phyloP scores from a whole-genome alignment of 352 stramenopile genomes.

The Plasmopara halstedii region DNA sequence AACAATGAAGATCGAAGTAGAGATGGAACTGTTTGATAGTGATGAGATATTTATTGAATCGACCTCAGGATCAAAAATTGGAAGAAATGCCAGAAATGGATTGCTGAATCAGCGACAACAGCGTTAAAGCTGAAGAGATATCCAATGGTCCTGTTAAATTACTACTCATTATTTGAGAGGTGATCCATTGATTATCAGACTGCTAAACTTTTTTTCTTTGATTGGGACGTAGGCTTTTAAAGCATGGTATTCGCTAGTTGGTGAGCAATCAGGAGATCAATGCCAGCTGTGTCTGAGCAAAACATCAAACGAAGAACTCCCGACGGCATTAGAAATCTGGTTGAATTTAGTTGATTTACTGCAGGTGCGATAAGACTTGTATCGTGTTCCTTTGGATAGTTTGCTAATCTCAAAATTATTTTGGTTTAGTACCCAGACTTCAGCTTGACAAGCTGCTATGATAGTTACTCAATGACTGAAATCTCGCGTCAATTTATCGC shows the following conservation, averaged over 20 bases:
- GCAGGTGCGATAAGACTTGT: constrained; percentile 33
- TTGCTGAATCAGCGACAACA: constrained; percentile 50
- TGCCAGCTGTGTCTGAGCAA: constrained; percentile 34
- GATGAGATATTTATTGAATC: not conserved
- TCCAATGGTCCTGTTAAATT: too few relatives aligned
- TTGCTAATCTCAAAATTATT: not conserved
- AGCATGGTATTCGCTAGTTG: constrained; percentile 68
- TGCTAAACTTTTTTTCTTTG: not conserved
- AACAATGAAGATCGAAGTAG: not conserved
- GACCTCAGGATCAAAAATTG: constrained; percentile 52
- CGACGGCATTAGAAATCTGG: constrained; percentile 53
- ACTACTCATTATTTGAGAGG: too few relatives aligned
- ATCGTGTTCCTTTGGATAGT: not conserved
- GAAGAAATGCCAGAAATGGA: constrained; percentile 77
- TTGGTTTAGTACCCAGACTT: constrained; percentile 39
- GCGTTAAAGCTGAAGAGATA: constrained; percentile 47
- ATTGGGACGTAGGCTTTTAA: constrained; percentile 51
- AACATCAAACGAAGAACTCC: constrained; percentile 63
- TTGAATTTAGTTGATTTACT: constrained; percentile 64
- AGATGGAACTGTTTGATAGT: constrained; percentile 1
- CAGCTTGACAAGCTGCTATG: constrained; percentile 39
- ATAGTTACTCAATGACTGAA: constrained; percentile 21
- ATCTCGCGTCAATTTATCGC: constrained; percentile 47
- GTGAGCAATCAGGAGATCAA: constrained; percentile 12
- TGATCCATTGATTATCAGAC: not conserved